Base-by-base conservation (phyloP, 495 filamentous ascomycete genomes). In the Hypoxylon trugodes region DNA sequence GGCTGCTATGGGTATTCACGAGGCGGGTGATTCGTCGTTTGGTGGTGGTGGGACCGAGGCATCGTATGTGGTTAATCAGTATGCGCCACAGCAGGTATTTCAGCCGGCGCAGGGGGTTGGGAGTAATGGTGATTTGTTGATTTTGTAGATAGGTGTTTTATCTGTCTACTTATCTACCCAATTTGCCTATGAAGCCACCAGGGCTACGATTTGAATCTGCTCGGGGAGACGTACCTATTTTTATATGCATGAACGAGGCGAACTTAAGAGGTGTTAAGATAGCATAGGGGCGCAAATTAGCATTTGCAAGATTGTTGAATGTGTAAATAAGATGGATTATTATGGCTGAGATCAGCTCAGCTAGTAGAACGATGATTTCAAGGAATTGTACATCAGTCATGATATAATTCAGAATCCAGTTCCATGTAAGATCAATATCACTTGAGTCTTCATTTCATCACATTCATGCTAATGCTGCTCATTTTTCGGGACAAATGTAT, bases 31-130 rank as follows among this genome's bases (percentile, higher is more conserved):
- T 28, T 60, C 73, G 30, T 86, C 84, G 68, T 82, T 82, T 24
- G 69, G 83, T 59, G 68, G 77, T 48, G 59, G 73, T 49, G 57
- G 70, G 22, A 65, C 70, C 30, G 65, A 76, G 46, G 76, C 76
- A 9, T 85, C 81, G 4, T 88, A 87, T 55, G 86, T 90, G 25
- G 89, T 90, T 8, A 90, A 86, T 70, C 87, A 90, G 74, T 84
- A 85, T 62, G 84, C 78, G 26, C 82, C 84, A 26, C 81, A 89
- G 75, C 79, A 82, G 61, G 76, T 84, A 9, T 81, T 87, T 61
- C 84, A 81, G 74, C 82, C 81, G 12, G 76, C 73, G 5, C 79
- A 77, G 45, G 81, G 75, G 28, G 74, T 76, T 19, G 81, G 78
- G 19, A 76, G 75, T 36, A 84, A 85, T 56, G 80, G 78, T 18